These are phyloP conservation scores for Aspergillus bertholletiae DNA, from an alignment of 495 filamentous ascomycete genomes.

Conservation along the genomic window DNA sequence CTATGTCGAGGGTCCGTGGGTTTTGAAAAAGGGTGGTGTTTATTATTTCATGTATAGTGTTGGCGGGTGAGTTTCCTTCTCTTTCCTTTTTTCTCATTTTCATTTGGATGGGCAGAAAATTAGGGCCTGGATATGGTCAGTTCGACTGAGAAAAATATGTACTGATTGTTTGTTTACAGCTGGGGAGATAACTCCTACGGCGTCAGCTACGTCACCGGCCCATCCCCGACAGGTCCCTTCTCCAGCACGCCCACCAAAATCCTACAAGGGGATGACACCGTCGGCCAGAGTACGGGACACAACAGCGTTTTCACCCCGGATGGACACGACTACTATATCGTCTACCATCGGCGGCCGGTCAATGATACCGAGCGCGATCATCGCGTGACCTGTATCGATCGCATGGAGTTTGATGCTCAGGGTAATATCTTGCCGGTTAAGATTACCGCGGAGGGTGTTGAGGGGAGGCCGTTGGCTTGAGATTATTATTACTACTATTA, in stretches of 20 bases:
- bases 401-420: constrained; percentile 42
- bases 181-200: constrained; percentile 45
- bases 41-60: constrained; percentile 50
- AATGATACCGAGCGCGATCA: constrained; percentile 40
- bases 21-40: constrained; percentile 38
- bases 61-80: constrained; percentile 23
- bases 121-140: not conserved
- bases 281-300: constrained; percentile 41
- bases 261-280: constrained; percentile 31
- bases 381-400: constrained; percentile 44
- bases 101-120: not conserved
- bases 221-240: constrained; percentile 43
- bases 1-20: constrained; percentile 43
- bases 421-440: constrained; percentile 37
- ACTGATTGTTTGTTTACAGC: constrained; percentile 6
- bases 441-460: constrained; percentile 36
- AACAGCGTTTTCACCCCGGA: constrained; percentile 40
- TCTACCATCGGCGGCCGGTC: constrained; percentile 44
- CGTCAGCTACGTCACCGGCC: constrained; percentile 41
- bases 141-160: no score
- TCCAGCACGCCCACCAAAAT: constrained; percentile 30
- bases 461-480: constrained; percentile 9
- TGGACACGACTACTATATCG: constrained; percentile 46
- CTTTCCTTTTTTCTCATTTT: constrained; percentile 1
- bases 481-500: not conserved